Conservation (phyloP, 2,329 filamentous ascomycete genomes). For the Pseudogymnoascus sp. region DNA sequence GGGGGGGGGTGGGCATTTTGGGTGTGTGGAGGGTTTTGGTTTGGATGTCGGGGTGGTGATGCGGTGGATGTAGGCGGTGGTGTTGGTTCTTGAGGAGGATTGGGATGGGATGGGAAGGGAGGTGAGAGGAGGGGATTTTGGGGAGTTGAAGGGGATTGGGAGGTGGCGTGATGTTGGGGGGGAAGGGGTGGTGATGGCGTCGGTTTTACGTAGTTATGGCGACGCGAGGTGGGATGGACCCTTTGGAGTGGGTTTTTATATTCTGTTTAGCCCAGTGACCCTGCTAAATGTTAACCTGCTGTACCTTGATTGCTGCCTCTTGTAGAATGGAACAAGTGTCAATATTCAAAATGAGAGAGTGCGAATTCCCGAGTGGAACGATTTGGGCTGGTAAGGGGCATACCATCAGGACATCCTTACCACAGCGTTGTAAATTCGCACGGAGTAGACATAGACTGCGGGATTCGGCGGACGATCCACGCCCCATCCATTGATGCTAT, state of each 20-base stretch:
- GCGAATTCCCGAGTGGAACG: background rate
- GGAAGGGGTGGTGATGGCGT: slow-evolving; percentile 3
- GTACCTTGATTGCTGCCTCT: background rate
- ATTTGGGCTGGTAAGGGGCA: background rate
- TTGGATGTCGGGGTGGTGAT: background rate
- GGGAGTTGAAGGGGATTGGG: background rate
- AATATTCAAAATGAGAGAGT: background rate
- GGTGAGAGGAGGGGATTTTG: background rate
- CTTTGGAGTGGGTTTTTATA: background rate
- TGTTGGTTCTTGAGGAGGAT: background rate
- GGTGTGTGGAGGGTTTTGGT: background rate
- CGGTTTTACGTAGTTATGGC: background rate
- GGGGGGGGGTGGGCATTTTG: background rate
- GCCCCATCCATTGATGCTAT: background rate
- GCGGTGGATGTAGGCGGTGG: background rate
- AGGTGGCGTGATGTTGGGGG: background rate
- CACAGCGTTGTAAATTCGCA: background rate
- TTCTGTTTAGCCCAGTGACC: background rate
- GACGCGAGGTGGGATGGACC: background rate
- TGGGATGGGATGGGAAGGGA: background rate
- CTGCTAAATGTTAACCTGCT: background rate
- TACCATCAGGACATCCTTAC: background rate
- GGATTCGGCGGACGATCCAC: background rate
- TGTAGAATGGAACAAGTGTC: background rate
- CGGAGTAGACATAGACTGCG: background rate